Conservation (phyloP, 2,329 filamentous ascomycete genomes). For the Claviceps digitariae region DNA sequence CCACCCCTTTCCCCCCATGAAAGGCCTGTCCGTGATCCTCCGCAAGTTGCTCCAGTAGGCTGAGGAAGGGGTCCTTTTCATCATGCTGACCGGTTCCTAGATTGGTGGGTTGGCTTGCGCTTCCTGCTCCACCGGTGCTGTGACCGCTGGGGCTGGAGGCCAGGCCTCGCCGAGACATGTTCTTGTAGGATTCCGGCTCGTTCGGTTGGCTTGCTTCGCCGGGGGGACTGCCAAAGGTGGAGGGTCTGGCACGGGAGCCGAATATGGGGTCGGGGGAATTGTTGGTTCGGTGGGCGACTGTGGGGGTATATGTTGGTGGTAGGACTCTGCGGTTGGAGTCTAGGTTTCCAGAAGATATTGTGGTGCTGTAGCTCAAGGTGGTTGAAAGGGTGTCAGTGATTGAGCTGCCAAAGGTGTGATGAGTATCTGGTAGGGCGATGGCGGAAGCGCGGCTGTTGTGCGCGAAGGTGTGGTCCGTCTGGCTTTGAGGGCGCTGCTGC, state of each 20-base stretch:
- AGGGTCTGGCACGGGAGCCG: constrained; percentile 34
- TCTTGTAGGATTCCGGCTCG: constrained; percentile 16
- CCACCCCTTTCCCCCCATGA: constrained; percentile 48
- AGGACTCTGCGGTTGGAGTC: not conserved
- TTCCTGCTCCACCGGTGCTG: constrained; percentile 32
- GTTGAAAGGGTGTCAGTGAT: not conserved
- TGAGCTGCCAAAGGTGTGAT: not conserved
- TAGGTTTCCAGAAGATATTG: not conserved
- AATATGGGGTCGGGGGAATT: constrained; percentile 53
- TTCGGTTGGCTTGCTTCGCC: constrained; percentile 34
- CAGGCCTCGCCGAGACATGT: constrained; percentile 9
- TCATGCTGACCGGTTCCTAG: constrained; percentile 34
- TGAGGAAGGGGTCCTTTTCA: constrained; percentile 73
- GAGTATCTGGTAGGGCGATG: not conserved
- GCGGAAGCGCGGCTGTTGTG: not conserved
- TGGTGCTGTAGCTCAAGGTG: constrained; percentile 11
- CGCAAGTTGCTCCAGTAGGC: constrained; percentile 65
- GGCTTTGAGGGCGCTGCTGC: not conserved
- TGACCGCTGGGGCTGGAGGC: constrained; percentile 29
- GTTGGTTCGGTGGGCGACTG: constrained; percentile 13
- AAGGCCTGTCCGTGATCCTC: constrained; percentile 54
- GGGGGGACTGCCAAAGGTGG: constrained; percentile 34
- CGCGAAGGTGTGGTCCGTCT: constrained; percentile 9
- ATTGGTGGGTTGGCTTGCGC: constrained; percentile 6
- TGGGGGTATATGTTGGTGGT: not conserved